Base-by-base conservation (phyloP, 2,329 filamentous ascomycete genomes). In the Leptographium lundbergii region DNA sequence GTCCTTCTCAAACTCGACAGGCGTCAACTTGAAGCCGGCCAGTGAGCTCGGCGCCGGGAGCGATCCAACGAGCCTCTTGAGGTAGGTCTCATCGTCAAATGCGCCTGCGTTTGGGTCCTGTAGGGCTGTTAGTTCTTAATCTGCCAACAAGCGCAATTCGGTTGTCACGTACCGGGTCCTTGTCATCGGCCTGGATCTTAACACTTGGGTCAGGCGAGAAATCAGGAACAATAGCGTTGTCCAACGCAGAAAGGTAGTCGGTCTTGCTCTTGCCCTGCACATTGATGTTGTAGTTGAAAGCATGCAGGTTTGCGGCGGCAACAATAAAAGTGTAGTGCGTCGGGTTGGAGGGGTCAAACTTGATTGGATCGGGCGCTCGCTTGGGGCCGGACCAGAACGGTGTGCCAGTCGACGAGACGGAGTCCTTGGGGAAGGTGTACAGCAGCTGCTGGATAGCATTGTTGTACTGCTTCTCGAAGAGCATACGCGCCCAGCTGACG, bases 331-430 rank as follows among this genome's bases (percentile, higher is more conserved):
- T 84, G 69, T 92, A 86, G 73, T 99, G 94, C 25, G 90, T 94
- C 13, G 85, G 78, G 73, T 96, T 94, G 61, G 85, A 81, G 54
- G 86, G 73, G 67, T 96, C 89, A 65, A 99, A 99, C 71, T 89
- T 91, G 69, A 97, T 79, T 63, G 92, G 81, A 63, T 95, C 90
- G 6, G 94, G 94, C 14, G 94, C 94, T 68, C 94, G 90, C 82
- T 99, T 99, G 55, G 94, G 94, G 13, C 94, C 92, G 34, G 94
- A 97, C 94, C 94, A 99, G 81, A 99, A 99, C 1, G 84, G 88
- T 63, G 91, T 88, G 36, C 94, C 94, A 45, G 82, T 87, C 2
- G 91, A 95, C 1, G 94, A 96, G 59, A 81, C 84, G 0, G 91
- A 88, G 70, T 97, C 92, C 74, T 95, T 95, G 62, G 94, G 94